Base-by-base conservation (phyloP, 176 grass and related monocot species). In the Oryza glumipatula region DNA sequence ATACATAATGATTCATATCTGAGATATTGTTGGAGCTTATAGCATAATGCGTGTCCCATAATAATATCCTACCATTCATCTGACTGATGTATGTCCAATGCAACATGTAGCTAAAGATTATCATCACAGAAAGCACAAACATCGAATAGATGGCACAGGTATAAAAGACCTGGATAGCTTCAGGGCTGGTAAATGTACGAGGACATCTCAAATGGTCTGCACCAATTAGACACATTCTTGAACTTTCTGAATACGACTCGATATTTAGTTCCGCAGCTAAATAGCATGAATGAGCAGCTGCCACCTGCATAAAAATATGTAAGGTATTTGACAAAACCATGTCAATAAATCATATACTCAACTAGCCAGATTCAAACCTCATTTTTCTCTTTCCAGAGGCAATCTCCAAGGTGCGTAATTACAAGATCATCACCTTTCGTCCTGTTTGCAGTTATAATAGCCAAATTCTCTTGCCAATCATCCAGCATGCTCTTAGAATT, bases 381-480 rank as follows among this genome's bases (percentile, higher is more conserved):
- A 28, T 86, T 94, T 87, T 80, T 94, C 85, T 98, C 96, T 87
- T 98, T 95, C 96, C 96, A 95, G 43, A 98, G 91, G 83, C 96
- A 98, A 88, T 98, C 96, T 21, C 96, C 96, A 60, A 98, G 91
- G 86, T 95, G 96, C 66, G 91, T 92, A 79, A 98, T 92, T 52
- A 98, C 93, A 68, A 95, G 93, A 67, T 92, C 89, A 76, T 98
- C 91, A 49, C 89, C 91, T 73, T 95, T 98, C 13, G 96, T 98
- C 76, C 91, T 92, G 43, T 98, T 98, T 77, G 96, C 96, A 43
- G 87, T 93, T 79, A 98, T 94, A 82, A 98, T 90, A 32, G 96
- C 96, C 76, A 98, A 88, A 95, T 98, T 98, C 63, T 98, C 89
- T 87, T 93, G 91, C 96, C 96, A 98, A 16, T 90, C 83, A 88